These are phyloP conservation scores for Acanthamoeba lugdunensis DNA, from an alignment of 208 protist species.

Conservation along the genomic window DNA sequence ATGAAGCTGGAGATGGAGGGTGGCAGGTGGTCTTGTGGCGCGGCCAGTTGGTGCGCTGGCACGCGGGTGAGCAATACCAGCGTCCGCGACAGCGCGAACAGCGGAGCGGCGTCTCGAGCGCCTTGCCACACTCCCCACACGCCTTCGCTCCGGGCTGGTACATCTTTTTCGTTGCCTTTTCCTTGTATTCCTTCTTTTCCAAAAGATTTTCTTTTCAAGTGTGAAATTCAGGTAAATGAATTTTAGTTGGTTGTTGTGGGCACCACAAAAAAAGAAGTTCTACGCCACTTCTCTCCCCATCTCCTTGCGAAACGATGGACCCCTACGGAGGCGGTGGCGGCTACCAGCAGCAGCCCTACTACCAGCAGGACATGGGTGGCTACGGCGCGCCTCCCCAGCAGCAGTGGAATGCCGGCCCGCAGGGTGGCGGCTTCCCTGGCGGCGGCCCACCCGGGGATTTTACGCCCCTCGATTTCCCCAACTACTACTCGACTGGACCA, in stretches of 20 bases:
- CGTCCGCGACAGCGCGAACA: constrained; percentile 7
- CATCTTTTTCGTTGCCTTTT: not conserved
- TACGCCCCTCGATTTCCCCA: constrained; percentile 30
- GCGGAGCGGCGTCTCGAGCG: not conserved
- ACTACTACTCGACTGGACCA: constrained; percentile 17
- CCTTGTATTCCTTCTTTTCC: not conserved
- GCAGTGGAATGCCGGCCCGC: not conserved
- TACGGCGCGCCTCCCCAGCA: not conserved
- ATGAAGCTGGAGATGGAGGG: not conserved
- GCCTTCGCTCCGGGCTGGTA: not conserved
- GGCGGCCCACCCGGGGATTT: not conserved
- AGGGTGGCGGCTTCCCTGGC: not conserved
- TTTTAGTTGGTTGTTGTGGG: not conserved
- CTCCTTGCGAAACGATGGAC: not conserved
- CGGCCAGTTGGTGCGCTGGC: not conserved
- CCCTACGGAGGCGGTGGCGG: not conserved
- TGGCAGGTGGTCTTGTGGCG: constrained; percentile 6
- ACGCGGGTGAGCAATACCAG: constrained; percentile 37
- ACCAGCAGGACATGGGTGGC: not conserved
- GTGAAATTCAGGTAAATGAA: not conserved
- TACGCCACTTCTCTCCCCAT: too few species aligned
- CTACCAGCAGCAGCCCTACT: constrained; percentile 13
- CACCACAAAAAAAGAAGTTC: too few species aligned
- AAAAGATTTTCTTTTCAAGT: not conserved
- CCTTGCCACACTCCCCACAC: not conserved